These are phyloP conservation scores for Solanum sparsipilum DNA, from an alignment of 257 asterid genomes.

Conservation along the genomic window DNA sequence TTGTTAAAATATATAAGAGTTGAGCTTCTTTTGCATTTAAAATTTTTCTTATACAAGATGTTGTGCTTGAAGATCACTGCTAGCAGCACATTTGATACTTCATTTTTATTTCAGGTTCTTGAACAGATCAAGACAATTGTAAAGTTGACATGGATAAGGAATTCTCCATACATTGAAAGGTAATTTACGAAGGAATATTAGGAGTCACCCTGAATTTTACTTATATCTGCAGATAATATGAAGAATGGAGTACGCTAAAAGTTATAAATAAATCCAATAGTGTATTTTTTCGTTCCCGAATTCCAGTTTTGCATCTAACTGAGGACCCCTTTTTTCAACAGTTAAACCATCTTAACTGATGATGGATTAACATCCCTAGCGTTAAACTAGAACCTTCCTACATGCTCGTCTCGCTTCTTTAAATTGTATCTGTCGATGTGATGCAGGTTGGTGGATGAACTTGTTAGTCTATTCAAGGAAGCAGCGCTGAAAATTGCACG, in stretches of 20 bases:
- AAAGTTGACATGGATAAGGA: slow-evolving; percentile 79
- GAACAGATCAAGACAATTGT: slow-evolving; percentile 42
- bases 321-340: neutral
- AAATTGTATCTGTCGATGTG: neutral
- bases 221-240: neutral
- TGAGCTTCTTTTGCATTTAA: neutral
- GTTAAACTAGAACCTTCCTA: neutral
- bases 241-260: neutral
- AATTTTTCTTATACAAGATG: neutral
- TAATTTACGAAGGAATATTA: slow-evolving; percentile 5
- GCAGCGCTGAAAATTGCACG: slow-evolving; percentile 68
- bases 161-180: slow-evolving; percentile 68
- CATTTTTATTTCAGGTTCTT: slow-evolving; percentile 53
- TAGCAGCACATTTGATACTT: neutral
- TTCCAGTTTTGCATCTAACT: neutral
- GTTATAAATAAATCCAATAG: neutral
- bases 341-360: neutral
- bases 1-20: neutral
- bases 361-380: neutral
- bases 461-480: slow-evolving; percentile 67
- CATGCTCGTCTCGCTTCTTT: neutral
- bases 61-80: neutral
- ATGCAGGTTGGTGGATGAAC: slow-evolving; percentile 77
- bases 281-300: neutral
- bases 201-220: neutral